Base-by-base conservation (phyloP, 106 monocot genomes). In the Chionographis japonica region DNA sequence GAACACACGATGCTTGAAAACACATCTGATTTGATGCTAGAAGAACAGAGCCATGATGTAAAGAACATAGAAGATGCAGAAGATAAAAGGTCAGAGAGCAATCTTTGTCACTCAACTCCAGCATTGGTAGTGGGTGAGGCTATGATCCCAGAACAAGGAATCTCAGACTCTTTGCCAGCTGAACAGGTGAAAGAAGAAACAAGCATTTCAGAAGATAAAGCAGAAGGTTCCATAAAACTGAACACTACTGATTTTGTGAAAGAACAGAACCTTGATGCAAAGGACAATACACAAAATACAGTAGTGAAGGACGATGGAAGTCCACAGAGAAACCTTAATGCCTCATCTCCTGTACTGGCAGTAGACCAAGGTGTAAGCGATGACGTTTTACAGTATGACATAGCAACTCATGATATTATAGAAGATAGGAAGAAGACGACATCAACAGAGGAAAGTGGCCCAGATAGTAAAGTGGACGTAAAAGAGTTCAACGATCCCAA, bases 191-290 rank as follows among this genome's bases (percentile, higher is more conserved):
- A 6, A 27, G 37, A 60, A 66, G 73, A 80, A 40, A 53, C 61
- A 58, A 42, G 40, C 11, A 78, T 10, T 4, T 53, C 60, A 37
- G 36, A 67, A 72, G 10, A 16, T 37, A 42, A 49, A 72, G 69
- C 53, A 14, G 61, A 62, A 42, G 68, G 10, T 36, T 13, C 42
- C 3, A 63, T 69, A 6, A 70, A 56, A 36, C 11, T 52, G 12
- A 27, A 62, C 11, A 35, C 9, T 39, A 14, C 12, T 12, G 36
- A 2, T 2, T 4, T 40, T 14, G 27, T 5, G n/a, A 16, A 55
- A 63, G 72, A 73, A 74, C 40, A 60, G 19, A 60, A 46, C 43
- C 37, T 55, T 74, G 76, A 72, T 62, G 10, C 37, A n/a, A 56
- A 68, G 35, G 51, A 56, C 36, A 46, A 58, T 13, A 56, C 39